Evolutionary conservation across 1,139 yeast genomes (phyloP), one percentile per base, ranked within the genome.

Genomic region (Geotrichum macrosporum): DNA sequence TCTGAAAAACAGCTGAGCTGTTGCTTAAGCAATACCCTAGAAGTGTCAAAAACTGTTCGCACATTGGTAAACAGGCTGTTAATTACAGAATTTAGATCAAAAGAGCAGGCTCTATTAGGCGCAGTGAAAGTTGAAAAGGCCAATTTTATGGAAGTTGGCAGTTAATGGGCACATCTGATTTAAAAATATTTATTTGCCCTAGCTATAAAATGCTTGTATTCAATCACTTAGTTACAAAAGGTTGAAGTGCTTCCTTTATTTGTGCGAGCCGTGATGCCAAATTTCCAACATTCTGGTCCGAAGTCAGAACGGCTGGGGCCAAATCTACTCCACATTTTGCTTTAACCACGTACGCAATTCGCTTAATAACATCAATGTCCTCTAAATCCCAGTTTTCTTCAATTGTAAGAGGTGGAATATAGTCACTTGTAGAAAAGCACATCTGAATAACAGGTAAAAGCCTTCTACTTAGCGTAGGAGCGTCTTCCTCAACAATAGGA

Each of bases 381-480:
- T 55, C 51, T 27, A 60, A 46, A 31, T 60, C 64, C 57, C 65
- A 58, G 30, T 48, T 42, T 13, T 61, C 64, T 10, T 51, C 57
- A 12, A 49, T 48, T 19, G 54, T 44, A 13, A 52, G 47, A 10
- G 66, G 62, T 2, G 60, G 53, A 33, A 53, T 53, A 16, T 52
- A 48, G 27, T 52, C 56, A 32, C 48, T 41, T 15, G 47, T 56
- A 5, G 44, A 45, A 31, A 55, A 56, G 47, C 65, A 58, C 35
- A 53, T 51, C 33, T 52, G 53, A 8, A 64, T 59, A 10, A 64
- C 51, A 1, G 57, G 54, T 18, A 61, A 46, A 10, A 65, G 50
- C 18, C 50, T 45, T 5, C 42, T 55, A 5, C 63, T 57, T 1
- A 78, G 67, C 53, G 71, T 68, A 2, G 59, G 62, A 6, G 53